Percentiles rank a stretch among this genome's conserved stretches.
Evolutionary conservation across 176 grass and related monocot species (phyloP).

Genomic region (Tuctoria greenei): DNA sequence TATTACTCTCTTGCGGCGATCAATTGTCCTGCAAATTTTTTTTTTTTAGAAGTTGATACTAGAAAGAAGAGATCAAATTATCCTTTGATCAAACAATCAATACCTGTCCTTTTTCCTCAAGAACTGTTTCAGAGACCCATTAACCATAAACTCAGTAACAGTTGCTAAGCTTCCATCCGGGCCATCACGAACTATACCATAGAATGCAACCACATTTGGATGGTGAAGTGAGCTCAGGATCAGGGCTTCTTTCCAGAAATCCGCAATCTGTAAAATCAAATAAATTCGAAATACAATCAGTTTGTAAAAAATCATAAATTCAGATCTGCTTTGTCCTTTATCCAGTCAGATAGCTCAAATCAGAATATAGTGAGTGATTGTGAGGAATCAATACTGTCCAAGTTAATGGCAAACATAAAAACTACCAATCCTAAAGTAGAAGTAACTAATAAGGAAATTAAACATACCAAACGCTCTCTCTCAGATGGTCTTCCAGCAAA

Average conservation of each 20-base stretch:
- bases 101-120: constrained; percentile 96
- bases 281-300: constrained; percentile 31
- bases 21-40: constrained; percentile 83
- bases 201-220: constrained; percentile 97
- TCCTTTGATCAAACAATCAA: constrained; percentile 12
- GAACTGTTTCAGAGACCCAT: constrained; percentile 99
- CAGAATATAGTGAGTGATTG: constrained; percentile 16
- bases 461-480: constrained; percentile 80
- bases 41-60: constrained; percentile 30
- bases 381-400: background rate
- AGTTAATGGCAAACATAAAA: background rate
- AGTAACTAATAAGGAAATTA: constrained; percentile 22
- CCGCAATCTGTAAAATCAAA: constrained; percentile 70
- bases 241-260: constrained; percentile 98
- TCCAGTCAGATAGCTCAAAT: background rate
- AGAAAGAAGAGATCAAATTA: constrained; percentile 23
- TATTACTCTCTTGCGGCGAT: constrained; percentile 94
- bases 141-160: constrained; percentile 95
- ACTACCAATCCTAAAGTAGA: background rate
- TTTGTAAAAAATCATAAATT: background rate
- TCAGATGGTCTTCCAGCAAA: constrained; percentile 89
- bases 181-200: constrained; percentile 98
- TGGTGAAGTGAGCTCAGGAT: constrained; percentile 92
- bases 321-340: background rate
- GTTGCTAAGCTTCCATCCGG: constrained; percentile 89